Percentiles rank a stretch among this genome's conserved stretches.
Evolutionary conservation across 768 basidiomycete species (phyloP).

Genomic region (Bullera alba): DNA sequence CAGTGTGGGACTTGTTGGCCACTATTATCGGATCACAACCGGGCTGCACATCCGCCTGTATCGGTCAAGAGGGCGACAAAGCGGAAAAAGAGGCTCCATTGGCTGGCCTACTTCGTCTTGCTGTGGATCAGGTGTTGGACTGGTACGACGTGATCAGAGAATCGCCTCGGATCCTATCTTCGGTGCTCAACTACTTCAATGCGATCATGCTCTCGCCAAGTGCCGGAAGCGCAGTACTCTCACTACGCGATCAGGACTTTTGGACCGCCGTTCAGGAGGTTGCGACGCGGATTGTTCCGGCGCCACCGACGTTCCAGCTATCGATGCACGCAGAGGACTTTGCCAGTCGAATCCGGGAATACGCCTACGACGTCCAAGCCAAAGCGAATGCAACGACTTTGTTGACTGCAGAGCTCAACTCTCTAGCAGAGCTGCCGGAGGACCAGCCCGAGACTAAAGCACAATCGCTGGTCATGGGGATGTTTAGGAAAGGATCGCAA

Average conservation of each 20-base stretch:
- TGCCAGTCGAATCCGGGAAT: conserved; percentile 17
- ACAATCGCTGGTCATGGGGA: conserved; percentile 16
- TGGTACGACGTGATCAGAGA: conserved; percentile 73
- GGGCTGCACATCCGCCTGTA: conserved; percentile 64
- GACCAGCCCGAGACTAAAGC: conserved; percentile 18
- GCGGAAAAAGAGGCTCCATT: too few relatives aligned
- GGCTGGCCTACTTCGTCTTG: conserved; percentile 58
- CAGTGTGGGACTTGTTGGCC: conserved; percentile 77
- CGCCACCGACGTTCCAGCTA: conserved; percentile 51
- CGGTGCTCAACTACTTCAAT: conserved; percentile 59
- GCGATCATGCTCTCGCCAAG: conserved; percentile 62
- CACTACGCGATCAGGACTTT: conserved; percentile 54
- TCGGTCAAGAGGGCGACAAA: conserved; percentile 41
- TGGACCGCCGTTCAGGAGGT: conserved; percentile 66
- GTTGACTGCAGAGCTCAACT: conserved; percentile 21
- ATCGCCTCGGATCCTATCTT: conserved; percentile 68
- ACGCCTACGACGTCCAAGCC: conserved; percentile 29
- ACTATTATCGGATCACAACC: conserved; percentile 79
- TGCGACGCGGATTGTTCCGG: conserved; percentile 63
- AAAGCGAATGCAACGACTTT: conserved; percentile 31
- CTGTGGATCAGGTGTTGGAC: conserved; percentile 57
- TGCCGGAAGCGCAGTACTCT: conserved; percentile 64
- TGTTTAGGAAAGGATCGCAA: conserved; percentile 22
- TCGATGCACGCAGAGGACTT: conserved; percentile 32
- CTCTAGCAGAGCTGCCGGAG: conserved; percentile 14